Evolutionary conservation across 139 green algal genomes (phyloP).

Genomic region (Nannochloris sp.): DNA sequence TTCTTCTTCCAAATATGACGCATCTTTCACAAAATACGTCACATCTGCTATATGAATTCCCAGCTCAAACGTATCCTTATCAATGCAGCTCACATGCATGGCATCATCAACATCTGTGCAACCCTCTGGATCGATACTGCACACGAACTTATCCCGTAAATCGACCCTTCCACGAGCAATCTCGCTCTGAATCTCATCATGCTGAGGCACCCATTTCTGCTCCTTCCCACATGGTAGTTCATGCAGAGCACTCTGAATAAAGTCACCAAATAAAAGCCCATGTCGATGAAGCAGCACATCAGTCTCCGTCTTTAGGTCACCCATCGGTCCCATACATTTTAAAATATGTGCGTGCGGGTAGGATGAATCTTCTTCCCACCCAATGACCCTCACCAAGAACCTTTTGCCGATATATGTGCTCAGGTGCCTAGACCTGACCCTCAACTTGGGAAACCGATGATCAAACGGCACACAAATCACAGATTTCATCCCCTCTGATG

Average conservation of each 20-base stretch:
- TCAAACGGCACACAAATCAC: slow-evolving; percentile 58
- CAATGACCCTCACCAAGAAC: not conserved
- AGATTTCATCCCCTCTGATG: not conserved
- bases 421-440: not conserved
- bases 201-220: slow-evolving; percentile 50
- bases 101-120: slow-evolving; percentile 79
- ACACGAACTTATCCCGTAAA: slow-evolving; percentile 59
- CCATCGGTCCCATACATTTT: slow-evolving; percentile 44
- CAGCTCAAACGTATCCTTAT: slow-evolving; percentile 33
- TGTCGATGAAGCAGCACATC: slow-evolving; percentile 20
- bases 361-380: not conserved
- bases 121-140: slow-evolving; percentile 75
- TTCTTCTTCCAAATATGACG: slow-evolving; percentile 69
- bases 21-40: slow-evolving; percentile 59
- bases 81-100: slow-evolving; percentile 45
- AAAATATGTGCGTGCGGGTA: slow-evolving; percentile 38
- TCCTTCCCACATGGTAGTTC: slow-evolving; percentile 73
- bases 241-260: slow-evolving; percentile 36
- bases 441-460: slow-evolving; percentile 43
- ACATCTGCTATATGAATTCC: slow-evolving; percentile 92
- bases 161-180: slow-evolving; percentile 47
- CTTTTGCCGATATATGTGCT: slow-evolving; percentile 1
- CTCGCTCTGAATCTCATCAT: slow-evolving; percentile 10
- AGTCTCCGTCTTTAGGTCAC: slow-evolving; percentile 22
- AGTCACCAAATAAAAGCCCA: slow-evolving; percentile 19